Evolutionary conservation across 371 early-diverging fungal species (phyloP), one percentile per base, ranked within the genome.

Genomic region (Rhizopus arrhizus): DNA sequence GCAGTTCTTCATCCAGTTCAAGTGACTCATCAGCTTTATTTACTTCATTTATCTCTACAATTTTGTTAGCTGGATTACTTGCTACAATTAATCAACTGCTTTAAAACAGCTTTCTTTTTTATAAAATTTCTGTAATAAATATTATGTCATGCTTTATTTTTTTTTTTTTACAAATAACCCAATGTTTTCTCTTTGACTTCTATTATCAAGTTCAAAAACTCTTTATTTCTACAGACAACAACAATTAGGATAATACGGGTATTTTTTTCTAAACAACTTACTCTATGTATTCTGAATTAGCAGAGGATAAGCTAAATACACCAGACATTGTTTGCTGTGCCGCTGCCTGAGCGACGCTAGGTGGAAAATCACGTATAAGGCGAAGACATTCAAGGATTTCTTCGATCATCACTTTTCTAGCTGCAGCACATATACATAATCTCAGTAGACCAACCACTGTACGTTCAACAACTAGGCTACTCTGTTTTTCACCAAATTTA

Each of bases 321-420:
- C 92, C 94, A 2, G 93, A 89, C 88, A 89, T 90, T 78, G 89
- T 81, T 65, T 89, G 91, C 58, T 90, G 91, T 6, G 85, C 89
- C 13, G 92, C 86, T 36, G 82, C 77, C 41, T 84, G 83, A 12
- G 89, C 81, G 9, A 87, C 78, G 34, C 88, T 85, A 5, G 78
- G 79, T 5, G 91, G 89, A 54, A 91, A 76, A 46, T 80, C 76
- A 9, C 77, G 78, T 35, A 93, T 64, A 1, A 86, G 62, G 42
- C 85, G 77, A 58, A 93, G 64, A 31, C 89, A 81, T 41, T 85
- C 73, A 8, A 90, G 66, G 6, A 92, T 85, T 36, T 87, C 83
- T 33, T 78, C 74, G 38, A 64, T 41, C 58, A 59, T 66, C 63
- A 86, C 87, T 67, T 86, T 86, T 53, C 60, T 56, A 59, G 89